A percentile compares a stretch with the other conserved stretches of the same genome.
These are phyloP conservation scores for Torulaspora franciscae DNA, from an alignment of 805 yeast genomes.

Conservation along the genomic window DNA sequence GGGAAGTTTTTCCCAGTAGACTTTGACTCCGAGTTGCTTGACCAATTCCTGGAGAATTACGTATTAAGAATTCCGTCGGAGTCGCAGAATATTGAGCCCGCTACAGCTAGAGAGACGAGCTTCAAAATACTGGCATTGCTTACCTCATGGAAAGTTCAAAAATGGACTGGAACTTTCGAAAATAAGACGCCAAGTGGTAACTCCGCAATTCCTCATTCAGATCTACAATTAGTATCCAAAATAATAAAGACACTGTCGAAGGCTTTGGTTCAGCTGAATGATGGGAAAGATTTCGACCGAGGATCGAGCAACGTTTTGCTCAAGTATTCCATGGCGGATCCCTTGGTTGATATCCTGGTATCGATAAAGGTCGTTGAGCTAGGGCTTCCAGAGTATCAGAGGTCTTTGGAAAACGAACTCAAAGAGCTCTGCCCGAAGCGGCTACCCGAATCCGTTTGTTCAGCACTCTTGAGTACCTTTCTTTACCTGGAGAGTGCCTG, in stretches of 20 bases:
- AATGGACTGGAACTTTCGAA: slow-evolving; percentile 28
- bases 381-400: slow-evolving; percentile 25
- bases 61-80: slow-evolving; percentile 16
- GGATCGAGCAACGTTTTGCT: slow-evolving; percentile 6
- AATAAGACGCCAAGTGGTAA: slow-evolving; percentile 4
- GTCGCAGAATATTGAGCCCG: slow-evolving; percentile 9
- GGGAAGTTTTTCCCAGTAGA: slow-evolving; percentile 30
- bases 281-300: slow-evolving; percentile 1
- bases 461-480: slow-evolving; percentile 20
- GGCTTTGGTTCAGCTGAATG: slow-evolving; percentile 8
- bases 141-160: slow-evolving; percentile 30
- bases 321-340: slow-evolving; percentile 19
- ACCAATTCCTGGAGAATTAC: slow-evolving; percentile 18
- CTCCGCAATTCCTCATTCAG: slow-evolving; percentile 7
- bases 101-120: slow-evolving; percentile 17
- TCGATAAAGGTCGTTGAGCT: slow-evolving; percentile 30
- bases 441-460: slow-evolving; percentile 10
- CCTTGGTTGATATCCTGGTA: slow-evolving; percentile 25
- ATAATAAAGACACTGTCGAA: slow-evolving; percentile 19
- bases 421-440: slow-evolving; percentile 15
- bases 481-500: slow-evolving; percentile 27
- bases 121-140: slow-evolving; percentile 27
- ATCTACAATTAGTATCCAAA: slow-evolving; percentile 11
- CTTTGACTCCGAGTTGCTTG: slow-evolving; percentile 19
- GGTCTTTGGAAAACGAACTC: slow-evolving; percentile 20